Base-by-base conservation (phyloP, 257 asterid species). In the Mitragyna speciosa region DNA sequence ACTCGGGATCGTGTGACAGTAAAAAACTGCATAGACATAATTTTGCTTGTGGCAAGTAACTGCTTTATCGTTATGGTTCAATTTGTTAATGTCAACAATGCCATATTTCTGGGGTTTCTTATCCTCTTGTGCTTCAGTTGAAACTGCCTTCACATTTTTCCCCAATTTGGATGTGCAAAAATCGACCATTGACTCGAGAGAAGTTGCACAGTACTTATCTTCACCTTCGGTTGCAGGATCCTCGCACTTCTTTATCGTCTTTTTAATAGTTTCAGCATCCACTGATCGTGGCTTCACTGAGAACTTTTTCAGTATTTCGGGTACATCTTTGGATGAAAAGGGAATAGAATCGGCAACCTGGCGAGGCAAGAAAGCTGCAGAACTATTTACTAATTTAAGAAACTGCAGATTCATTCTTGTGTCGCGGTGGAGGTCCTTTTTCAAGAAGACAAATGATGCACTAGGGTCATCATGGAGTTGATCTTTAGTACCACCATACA, bases 121-220 rank as follows among this genome's bases (percentile, higher is more conserved):
- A 24, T 69, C 75, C 14, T 79, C 65, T 4, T 86, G 84, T 22
- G 92, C 82, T 16, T 72, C 78, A 5, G 96, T 94, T 2, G 97
- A 88, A 1, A 94, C 58, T 31, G 94, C 97, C 39, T 63, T 61
- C 26, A 87, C 89, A 14, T 85, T 84, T n/a, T 82, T 85, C 6
- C 98, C 99, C 10, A 92, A 70, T 76, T 85, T 89, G 68, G 94
- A 90, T n/a, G 88, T 82, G 82, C 80, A 83, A 89, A 91, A 95
- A 80, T 93, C 97, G 0, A 95, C 75, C 98, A 93, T 95, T 75
- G 99, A 88, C 74, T 95, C 96, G 73, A 95, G 41, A 16, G 97
- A 93, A 65, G 99, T 93, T 2, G 96, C 93, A 48, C 99, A 93
- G 0, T 86, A 68, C 48, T 88, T 91, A 79, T 91, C 96, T 67